phyloP scores from a whole-genome alignment of 805 yeast species.

The Wickerhamomyces kurtzmanii region DNA sequence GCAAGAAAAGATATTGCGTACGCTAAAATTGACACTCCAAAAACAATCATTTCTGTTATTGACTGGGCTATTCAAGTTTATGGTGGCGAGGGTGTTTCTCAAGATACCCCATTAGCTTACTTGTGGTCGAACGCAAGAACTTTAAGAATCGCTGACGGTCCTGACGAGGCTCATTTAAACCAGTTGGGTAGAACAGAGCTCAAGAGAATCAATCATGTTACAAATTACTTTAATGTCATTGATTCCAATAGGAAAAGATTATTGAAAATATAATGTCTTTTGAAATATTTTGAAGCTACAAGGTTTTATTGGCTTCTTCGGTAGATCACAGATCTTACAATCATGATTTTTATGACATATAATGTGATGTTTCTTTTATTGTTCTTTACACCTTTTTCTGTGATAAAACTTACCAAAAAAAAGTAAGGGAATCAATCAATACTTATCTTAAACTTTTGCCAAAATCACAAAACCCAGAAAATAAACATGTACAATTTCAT shows the following conservation, averaged over 20 bases:
- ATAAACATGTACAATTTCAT: too few species aligned
- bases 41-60: constrained; percentile 36
- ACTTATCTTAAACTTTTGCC: too few species aligned
- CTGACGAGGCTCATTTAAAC: constrained; percentile 54
- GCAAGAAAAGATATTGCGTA: constrained; percentile 49
- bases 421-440: too few species aligned
- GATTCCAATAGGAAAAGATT: constrained; percentile 10
- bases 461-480: too few species aligned
- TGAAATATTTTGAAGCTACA: too few species aligned
- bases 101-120: constrained; percentile 48
- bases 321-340: too few species aligned
- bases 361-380: constrained; percentile 1
- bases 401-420: too few species aligned
- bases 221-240: constrained; percentile 19
- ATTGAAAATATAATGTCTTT: too few species aligned
- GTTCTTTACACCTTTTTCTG: background rate
- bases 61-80: constrained; percentile 58
- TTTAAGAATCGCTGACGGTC: constrained; percentile 59
- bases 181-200: constrained; percentile 44
- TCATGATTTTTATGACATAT: background rate
- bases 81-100: constrained; percentile 59
- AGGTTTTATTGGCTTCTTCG: too few species aligned
- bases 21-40: constrained; percentile 56
- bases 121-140: constrained; percentile 43
- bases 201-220: constrained; percentile 25